Evolutionary conservation across 495 filamentous ascomycete species (phyloP), one percentile per base, ranked within the genome.

Genomic region (Extremus antarcticus): DNA sequence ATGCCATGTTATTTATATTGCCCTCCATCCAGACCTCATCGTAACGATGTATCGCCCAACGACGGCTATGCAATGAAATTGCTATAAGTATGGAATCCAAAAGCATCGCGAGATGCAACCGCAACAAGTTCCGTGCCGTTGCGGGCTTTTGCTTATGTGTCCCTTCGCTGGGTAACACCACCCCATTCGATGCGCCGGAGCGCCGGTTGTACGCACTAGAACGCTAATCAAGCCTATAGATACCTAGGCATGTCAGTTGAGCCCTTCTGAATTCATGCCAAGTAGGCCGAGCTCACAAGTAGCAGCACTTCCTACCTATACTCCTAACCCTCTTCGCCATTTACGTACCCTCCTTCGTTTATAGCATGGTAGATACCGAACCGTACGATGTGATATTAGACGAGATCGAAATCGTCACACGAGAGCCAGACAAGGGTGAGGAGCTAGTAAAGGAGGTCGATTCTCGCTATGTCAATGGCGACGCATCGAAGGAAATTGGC

Each of bases 101-200:
- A 53, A 25, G n/a, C 10, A n/a, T 35, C 21, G 59, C 43, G 47
- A 19, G 51, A 53, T 52, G 48, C 70, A 35, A 71, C 71, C 17
- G 70, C 71, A 20, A 60, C 74, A 15, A 87, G 80, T 71, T 92
- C 89, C 9, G 55, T 76, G 1, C 64, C 63, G 1, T 62, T 95
- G 48, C 77, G 90, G 49, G 22, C 81, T 1, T 54, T 74, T 13
- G 73, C 78, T 51, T 92, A 84, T 64, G 60, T 90, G 54, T 95
- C 96, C 66, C 71, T 96, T 23, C 76, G 92, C 81, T 95, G 88
- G 89, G 89, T n/a, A 59, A 73, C 68, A 50, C 48, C 15, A 35
- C 50, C 11, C 29, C 19, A 13, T 16, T 20, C 25, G 25, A 53
- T 48, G 38, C 48, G 54, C 53, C 40, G 19, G 41, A 19, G 45